These are phyloP conservation scores for Phytophthora melonis DNA, from an alignment of 352 stramenopile species.

Conservation along the genomic window DNA sequence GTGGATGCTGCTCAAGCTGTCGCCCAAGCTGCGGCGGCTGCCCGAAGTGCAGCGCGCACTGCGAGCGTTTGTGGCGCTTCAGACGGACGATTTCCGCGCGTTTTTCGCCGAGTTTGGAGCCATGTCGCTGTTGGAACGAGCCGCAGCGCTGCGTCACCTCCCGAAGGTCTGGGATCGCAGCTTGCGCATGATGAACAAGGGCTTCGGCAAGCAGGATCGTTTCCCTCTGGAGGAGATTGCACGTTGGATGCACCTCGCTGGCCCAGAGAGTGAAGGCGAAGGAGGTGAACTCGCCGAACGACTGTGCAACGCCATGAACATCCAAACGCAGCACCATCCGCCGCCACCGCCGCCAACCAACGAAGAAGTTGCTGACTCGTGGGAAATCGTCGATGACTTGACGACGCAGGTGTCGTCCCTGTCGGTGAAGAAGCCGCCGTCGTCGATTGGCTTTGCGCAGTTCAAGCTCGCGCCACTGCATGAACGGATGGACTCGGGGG, in stretches of 20 bases:
- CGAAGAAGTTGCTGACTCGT: constrained; percentile 28
- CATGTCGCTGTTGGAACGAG: constrained; percentile 57
- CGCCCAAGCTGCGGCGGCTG: constrained; percentile 22
- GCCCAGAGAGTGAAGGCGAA: constrained; percentile 16
- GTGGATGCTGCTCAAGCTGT: constrained; percentile 50
- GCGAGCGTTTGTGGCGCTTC: constrained; percentile 61
- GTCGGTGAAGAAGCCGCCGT: constrained; percentile 8
- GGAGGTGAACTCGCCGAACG: constrained; percentile 28
- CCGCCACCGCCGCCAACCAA: not conserved
- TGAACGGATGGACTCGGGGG: constrained; percentile 30
- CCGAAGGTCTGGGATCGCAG: constrained; percentile 45
- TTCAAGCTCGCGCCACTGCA: constrained; percentile 50
- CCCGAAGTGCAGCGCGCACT: constrained; percentile 49
- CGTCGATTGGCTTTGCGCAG: constrained; percentile 34
- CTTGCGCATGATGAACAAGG: constrained; percentile 67
- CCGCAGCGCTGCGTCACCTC: constrained; percentile 50
- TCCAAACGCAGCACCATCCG: constrained; percentile 45
- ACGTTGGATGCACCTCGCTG: constrained; percentile 36
- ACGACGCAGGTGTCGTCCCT: constrained; percentile 4
- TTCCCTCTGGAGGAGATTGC: constrained; percentile 57
- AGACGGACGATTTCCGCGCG: constrained; percentile 50
- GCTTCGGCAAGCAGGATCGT: constrained; percentile 66
- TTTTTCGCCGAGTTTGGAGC: constrained; percentile 40
- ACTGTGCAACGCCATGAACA: constrained; percentile 57
- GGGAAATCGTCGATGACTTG: constrained; percentile 32